Evolutionary conservation across 2,329 filamentous ascomycete genomes (phyloP).

Genomic region (Scopulariopsis brevicaulis): DNA sequence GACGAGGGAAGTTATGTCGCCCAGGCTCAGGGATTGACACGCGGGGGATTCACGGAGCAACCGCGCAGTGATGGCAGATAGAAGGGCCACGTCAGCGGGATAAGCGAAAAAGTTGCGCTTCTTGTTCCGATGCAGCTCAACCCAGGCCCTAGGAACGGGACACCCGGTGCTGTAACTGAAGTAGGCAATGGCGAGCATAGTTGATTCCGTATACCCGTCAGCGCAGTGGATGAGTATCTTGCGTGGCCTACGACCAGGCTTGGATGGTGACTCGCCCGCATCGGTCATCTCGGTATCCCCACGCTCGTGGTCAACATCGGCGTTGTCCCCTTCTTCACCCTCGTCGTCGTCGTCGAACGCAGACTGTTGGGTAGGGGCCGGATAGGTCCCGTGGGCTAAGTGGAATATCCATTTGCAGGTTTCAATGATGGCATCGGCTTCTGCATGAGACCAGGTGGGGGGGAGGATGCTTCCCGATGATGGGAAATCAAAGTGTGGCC

Average conservation of each 20-base stretch:
- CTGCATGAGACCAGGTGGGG: constrained; percentile 70
- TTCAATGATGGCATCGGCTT: constrained; percentile 74
- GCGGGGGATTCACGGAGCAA: constrained; percentile 61
- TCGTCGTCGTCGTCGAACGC: constrained; percentile 9
- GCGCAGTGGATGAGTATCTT: constrained; percentile 86
- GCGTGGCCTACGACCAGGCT: constrained; percentile 27
- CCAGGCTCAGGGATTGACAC: constrained; percentile 25
- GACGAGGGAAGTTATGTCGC: constrained; percentile 40
- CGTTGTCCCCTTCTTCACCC: constrained; percentile 1
- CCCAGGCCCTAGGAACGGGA: constrained; percentile 75
- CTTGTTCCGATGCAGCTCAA: constrained; percentile 69
- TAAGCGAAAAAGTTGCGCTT: constrained; percentile 95
- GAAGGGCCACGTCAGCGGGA: constrained; percentile 72
- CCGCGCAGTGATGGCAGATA: constrained; percentile 66
- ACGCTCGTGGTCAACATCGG: constrained; percentile 2
- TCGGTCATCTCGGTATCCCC: constrained; percentile 30
- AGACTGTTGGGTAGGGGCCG: constrained; percentile 7
- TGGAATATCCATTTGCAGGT: constrained; percentile 87
- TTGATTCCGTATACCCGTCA: constrained; percentile 93
- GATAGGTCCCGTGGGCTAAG: constrained; percentile 55
- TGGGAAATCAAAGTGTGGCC: constrained; percentile 63
- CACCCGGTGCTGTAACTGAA: constrained; percentile 82
- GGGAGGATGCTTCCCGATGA: constrained; percentile 88
- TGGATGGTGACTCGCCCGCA: constrained; percentile 16
- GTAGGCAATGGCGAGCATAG: constrained; percentile 80